Base-by-base conservation (phyloP, 257 asterid species). In the Galeopsis tetrahit region DNA sequence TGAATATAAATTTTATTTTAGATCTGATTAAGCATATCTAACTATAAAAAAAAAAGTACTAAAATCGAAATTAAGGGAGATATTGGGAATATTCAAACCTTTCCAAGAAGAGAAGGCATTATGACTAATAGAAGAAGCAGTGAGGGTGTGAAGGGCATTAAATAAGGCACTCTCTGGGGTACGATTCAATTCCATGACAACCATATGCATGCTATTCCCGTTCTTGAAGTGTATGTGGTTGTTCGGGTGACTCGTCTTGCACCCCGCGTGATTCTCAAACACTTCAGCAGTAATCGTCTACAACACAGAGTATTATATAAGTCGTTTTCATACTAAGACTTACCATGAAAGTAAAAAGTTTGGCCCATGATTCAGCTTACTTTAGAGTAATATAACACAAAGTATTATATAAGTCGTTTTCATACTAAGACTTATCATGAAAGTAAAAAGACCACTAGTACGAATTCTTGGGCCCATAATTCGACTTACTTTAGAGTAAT, bases 201-300 rank as follows among this genome's bases (percentile, higher is more conserved):
- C 83, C 84, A 87, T 96, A 81, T 93, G 89, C 69, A 93, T 86
- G n/a, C 93, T 87, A 82, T 93, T 93, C 6, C 97, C 94, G 43
- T 86, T 92, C 82, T 82, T 96, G 21, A 92, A 88, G 84, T 84
- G 87, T 77, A 92, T 88, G 90, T 92, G 98, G 80, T 86, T 92
- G 82, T 92, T 92, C 1, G 98, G 97, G 83, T 92, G 97, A 82
- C 89, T 93, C 31, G 98, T 87, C 84, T 93, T 93, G 86, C 85
- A 79, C 76, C 87, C 88, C 53, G 98, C 97, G 74, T 91, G 98
- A 3, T 87, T 88, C 89, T 93, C 97, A 83, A 93, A 91, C 71
- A 86, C 97, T 63, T 81, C 88, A 8, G 98, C 98, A 70, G 86
- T 93, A 33, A 91, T 89, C 38, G 89, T 96, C 98, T 93, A 52